Evolutionary conservation across 2,329 filamentous ascomycete genomes (phyloP).

Genomic region (Penicillium sp.): DNA sequence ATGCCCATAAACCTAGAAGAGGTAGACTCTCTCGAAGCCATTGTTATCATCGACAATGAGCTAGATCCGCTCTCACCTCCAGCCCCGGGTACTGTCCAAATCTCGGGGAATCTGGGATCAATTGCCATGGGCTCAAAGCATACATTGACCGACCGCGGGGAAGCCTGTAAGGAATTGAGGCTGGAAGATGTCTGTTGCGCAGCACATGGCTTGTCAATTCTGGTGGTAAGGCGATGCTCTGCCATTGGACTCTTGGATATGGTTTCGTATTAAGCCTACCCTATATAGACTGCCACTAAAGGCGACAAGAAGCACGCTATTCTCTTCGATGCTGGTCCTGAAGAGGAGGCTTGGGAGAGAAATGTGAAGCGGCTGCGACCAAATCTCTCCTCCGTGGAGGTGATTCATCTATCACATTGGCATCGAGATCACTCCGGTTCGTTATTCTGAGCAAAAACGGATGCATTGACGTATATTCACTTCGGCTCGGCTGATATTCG

Average conservation of each 20-base stretch:
- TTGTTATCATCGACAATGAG: conserved; percentile 57
- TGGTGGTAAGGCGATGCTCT: conserved; percentile 44
- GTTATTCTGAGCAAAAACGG: background rate
- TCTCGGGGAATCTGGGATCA: conserved; percentile 46
- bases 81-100: conserved; percentile 45
- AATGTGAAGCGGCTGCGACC: conserved; percentile 49
- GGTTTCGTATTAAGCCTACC: background rate
- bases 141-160: conserved; percentile 40
- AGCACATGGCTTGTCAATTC: conserved; percentile 55
- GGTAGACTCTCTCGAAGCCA: conserved; percentile 50
- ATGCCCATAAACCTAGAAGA: conserved; percentile 32
- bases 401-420: conserved; percentile 55
- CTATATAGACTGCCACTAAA: conserved; percentile 48
- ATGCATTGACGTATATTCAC: background rate
- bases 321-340: conserved; percentile 56
- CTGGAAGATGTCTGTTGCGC: conserved; percentile 56
- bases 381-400: conserved; percentile 47
- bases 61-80: conserved; percentile 54
- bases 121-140: conserved; percentile 42
- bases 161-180: conserved; percentile 46
- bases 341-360: conserved; percentile 53
- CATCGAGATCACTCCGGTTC: conserved; percentile 57
- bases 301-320: conserved; percentile 48
- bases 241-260: background rate
- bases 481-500: background rate